Percentiles rank a stretch among this genome's conserved stretches.
These are phyloP conservation scores for Pseudozyma thailandica DNA, from an alignment of 1,284 basidiomycete species.

Conservation along the genomic window DNA sequence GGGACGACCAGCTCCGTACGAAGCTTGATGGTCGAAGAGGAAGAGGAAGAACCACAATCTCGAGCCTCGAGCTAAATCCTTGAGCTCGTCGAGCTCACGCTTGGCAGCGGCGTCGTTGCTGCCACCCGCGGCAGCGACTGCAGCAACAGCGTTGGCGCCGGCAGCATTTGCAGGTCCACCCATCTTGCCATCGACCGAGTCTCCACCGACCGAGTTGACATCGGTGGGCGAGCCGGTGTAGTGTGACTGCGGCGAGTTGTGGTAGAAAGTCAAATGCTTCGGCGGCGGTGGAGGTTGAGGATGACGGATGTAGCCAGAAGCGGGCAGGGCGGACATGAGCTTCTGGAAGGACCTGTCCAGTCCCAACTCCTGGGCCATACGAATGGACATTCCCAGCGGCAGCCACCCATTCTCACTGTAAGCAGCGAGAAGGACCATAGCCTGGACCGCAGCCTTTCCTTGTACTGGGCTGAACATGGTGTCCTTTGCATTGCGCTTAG, in stretches of 20 bases:
- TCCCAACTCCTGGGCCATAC: conserved; percentile 92
- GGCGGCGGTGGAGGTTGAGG: conserved; percentile 22
- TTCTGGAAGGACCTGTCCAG: conserved; percentile 89
- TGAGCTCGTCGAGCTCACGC: conserved; percentile 37
- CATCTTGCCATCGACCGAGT: conserved; percentile 29
- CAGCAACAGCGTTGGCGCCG: conserved; percentile 22
- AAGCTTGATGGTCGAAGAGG: conserved; percentile 84
- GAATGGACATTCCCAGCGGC: conserved; percentile 88
- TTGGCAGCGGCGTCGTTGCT: conserved; percentile 20
- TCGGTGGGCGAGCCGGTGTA: conserved; percentile 41
- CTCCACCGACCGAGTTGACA: conserved; percentile 26
- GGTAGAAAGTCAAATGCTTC: conserved; percentile 46
- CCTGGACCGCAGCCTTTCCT: conserved; percentile 92
- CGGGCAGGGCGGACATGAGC: conserved; percentile 70
- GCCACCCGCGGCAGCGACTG: conserved; percentile 16
- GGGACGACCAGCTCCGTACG: conserved; percentile 89
- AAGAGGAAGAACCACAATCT: conserved; percentile 93
- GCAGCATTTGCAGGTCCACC: too few species aligned
- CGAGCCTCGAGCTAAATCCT: conserved; percentile 69
- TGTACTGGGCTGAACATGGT: conserved; percentile 91
- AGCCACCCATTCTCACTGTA: conserved; percentile 96
- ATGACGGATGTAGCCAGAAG: conserved; percentile 26
- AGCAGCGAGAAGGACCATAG: conserved; percentile 87
- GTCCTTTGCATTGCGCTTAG: conserved; percentile 89
- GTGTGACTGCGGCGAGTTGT: conserved; percentile 74